Conservation (phyloP, 1,284 basidiomycete genomes). For the Leccinum colubrinum region DNA sequence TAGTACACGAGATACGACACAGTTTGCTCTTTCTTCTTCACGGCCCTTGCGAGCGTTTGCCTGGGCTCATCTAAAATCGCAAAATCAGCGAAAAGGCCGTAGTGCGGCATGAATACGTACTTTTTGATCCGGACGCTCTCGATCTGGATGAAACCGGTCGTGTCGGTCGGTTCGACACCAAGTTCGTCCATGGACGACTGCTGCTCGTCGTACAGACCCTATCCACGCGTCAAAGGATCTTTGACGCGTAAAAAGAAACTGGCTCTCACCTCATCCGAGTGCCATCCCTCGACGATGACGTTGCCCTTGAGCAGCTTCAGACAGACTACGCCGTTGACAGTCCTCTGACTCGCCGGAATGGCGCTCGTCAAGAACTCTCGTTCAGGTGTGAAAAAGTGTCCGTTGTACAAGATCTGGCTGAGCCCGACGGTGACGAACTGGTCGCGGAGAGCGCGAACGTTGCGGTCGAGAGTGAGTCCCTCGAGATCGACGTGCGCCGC, state of each 20-base stretch:
- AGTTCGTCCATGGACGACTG: slow-evolving; percentile 99
- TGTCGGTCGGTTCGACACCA: slow-evolving; percentile 92
- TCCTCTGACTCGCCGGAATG: slow-evolving; percentile 91
- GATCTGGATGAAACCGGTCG: slow-evolving; percentile 92
- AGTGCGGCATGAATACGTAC: slow-evolving; percentile 42
- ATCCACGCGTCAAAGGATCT: neutral
- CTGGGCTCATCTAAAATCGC: slow-evolving; percentile 67
- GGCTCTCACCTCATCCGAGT: slow-evolving; percentile 73
- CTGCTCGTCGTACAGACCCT: slow-evolving; percentile 94
- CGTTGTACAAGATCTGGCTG: slow-evolving; percentile 93
- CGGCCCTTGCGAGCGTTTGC: slow-evolving; percentile 80
- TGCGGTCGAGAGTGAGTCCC: slow-evolving; percentile 95
- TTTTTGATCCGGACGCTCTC: slow-evolving; percentile 96
- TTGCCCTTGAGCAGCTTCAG: slow-evolving; percentile 97
- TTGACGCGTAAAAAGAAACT: neutral
- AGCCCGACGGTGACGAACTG: slow-evolving; percentile 93
- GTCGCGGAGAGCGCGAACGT: slow-evolving; percentile 93
- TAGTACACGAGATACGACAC: slow-evolving; percentile 7
- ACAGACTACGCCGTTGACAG: slow-evolving; percentile 92
- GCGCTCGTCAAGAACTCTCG: slow-evolving; percentile 91
- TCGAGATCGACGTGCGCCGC: slow-evolving; percentile 96
- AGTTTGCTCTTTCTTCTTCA: neutral
- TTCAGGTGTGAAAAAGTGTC: slow-evolving; percentile 97
- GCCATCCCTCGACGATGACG: slow-evolving; percentile 90
- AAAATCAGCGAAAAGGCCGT: neutral